Percentiles rank a stretch among this genome's conserved stretches.
Evolutionary conservation across 2,329 filamentous ascomycete species (phyloP).

Genomic region (Penicillium fuscoglaucum): DNA sequence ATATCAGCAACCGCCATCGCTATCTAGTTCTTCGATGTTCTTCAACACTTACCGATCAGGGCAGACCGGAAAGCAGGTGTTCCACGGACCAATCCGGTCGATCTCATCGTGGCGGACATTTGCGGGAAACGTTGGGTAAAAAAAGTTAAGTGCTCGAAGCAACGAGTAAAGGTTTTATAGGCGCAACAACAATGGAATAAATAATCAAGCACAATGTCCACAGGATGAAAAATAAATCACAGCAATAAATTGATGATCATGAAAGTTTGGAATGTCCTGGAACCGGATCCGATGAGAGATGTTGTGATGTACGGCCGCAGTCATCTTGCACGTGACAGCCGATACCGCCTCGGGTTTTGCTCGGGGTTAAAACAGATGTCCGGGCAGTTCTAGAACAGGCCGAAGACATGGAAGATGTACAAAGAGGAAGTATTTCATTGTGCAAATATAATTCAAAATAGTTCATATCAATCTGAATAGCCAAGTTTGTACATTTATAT

Average conservation of each 20-base stretch:
- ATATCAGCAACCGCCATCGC: background rate
- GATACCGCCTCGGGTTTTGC: constrained; percentile 20
- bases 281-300: constrained; percentile 14
- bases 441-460: background rate
- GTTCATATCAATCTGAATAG: background rate
- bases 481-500: background rate
- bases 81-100: constrained; percentile 41
- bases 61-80: constrained; percentile 34
- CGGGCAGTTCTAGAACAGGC: background rate
- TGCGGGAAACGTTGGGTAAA: constrained; percentile 31
- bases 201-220: constrained; percentile 7
- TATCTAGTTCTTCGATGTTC: background rate
- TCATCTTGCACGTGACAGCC: constrained; percentile 26
- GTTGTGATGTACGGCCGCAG: constrained; percentile 19
- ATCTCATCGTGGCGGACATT: constrained; percentile 44
- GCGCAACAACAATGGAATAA: constrained; percentile 17
- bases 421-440: background rate
- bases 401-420: too few species aligned
- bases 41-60: constrained; percentile 28
- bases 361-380: constrained; percentile 13
- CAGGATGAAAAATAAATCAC: constrained; percentile 5
- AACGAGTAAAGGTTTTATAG: constrained; percentile 21
- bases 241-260: constrained; percentile 5
- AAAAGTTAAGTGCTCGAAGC: constrained; percentile 23
- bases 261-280: constrained; percentile 9